A percentile compares a stretch with the other conserved stretches of the same genome.
These are phyloP conservation scores for Neofusicoccum parvum DNA, from an alignment of 2,329 filamentous ascomycete genomes.

Conservation along the genomic window DNA sequence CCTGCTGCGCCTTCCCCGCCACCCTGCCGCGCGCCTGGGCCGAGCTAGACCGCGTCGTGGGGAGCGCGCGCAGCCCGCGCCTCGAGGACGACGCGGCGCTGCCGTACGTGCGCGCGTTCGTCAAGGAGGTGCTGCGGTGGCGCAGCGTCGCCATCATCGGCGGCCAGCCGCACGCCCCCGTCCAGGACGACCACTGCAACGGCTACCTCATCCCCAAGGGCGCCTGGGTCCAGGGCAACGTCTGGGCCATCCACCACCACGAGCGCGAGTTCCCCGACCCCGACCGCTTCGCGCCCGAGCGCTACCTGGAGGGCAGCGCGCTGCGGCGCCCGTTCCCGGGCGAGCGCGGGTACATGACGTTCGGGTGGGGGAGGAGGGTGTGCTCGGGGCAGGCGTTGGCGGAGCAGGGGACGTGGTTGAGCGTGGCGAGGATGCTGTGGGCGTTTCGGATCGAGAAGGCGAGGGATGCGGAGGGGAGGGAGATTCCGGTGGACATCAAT, in stretches of 20 bases:
- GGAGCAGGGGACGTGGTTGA: conserved; percentile 63
- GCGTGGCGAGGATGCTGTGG: conserved; percentile 60
- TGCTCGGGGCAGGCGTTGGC: conserved; percentile 63
- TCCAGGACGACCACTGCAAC: conserved; percentile 43
- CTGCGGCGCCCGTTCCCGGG: conserved; percentile 33
- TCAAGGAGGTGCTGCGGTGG: conserved; percentile 42
- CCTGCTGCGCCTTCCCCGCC: conserved; percentile 32
- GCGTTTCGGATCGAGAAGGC: conserved; percentile 55
- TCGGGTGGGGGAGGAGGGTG: conserved; percentile 59
- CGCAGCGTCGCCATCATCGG: conserved; percentile 27
- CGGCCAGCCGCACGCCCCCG: conserved; percentile 39
- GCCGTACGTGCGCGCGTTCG: conserved; percentile 35
- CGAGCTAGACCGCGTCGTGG: conserved; percentile 36
- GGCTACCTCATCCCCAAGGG: conserved; percentile 46
- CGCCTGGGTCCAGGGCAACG: conserved; percentile 40
- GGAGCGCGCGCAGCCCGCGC: conserved; percentile 29
- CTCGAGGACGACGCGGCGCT: conserved; percentile 32
- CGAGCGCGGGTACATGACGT: conserved; percentile 57
- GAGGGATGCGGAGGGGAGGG: conserved; percentile 45
- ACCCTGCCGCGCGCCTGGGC: conserved; percentile 31
- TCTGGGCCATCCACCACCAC: conserved; percentile 44
- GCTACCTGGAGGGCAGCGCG: conserved; percentile 34
- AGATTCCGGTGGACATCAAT: conserved; percentile 59
- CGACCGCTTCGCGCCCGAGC: conserved; percentile 38
- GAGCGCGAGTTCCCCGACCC: conserved; percentile 40